Evolutionary conservation across 768 basidiomycete species (phyloP).

Genomic region (Termitomyces sp.): DNA sequence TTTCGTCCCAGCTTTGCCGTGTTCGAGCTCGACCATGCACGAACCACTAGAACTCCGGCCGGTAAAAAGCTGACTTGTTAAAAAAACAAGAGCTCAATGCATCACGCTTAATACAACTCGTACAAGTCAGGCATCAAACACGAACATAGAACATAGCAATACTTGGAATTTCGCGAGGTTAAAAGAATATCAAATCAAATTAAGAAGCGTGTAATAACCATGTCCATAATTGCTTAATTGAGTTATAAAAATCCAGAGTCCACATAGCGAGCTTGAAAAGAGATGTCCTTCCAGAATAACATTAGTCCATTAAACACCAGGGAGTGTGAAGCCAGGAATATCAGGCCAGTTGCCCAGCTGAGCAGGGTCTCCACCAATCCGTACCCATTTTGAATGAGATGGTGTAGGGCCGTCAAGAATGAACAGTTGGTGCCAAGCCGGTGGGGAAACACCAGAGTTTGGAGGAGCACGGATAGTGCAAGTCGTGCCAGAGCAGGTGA

Average conservation of each 20-base stretch:
- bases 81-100: too few relatives aligned
- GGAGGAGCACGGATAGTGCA: slow-evolving; percentile 80
- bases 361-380: slow-evolving; percentile 75
- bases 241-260: slow-evolving; percentile 7
- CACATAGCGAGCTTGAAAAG: slow-evolving; percentile 5
- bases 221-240: background rate
- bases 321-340: slow-evolving; percentile 60
- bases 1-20: too few relatives aligned
- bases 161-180: background rate
- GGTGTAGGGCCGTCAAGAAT: slow-evolving; percentile 77
- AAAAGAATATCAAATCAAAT: background rate
- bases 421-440: slow-evolving; percentile 75
- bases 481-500: slow-evolving; percentile 61
- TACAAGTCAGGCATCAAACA: background rate
- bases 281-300: background rate
- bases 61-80: background rate
- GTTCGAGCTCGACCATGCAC: background rate
- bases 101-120: background rate
- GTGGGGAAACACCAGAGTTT: slow-evolving; percentile 60
- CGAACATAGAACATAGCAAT: background rate
- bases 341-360: slow-evolving; percentile 70
- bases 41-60: background rate
- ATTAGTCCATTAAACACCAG: slow-evolving; percentile 43
- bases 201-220: background rate
- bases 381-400: slow-evolving; percentile 67